Conservation (phyloP, 495 filamentous ascomycete genomes). For the Cercophora samala region DNA sequence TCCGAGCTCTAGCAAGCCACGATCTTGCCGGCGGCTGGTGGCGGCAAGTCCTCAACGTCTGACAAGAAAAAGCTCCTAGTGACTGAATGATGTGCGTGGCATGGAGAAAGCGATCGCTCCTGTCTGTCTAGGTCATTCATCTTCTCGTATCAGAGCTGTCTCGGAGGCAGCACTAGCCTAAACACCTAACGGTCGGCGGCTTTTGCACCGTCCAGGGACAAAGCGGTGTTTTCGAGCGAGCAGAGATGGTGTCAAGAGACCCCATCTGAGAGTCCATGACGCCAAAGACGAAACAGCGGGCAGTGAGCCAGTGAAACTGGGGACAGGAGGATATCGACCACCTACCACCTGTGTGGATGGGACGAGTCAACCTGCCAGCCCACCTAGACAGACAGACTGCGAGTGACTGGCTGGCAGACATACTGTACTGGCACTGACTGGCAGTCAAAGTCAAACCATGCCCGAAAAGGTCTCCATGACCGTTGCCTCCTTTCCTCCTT, state of each 20-base stretch:
- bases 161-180: neutral
- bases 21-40: neutral
- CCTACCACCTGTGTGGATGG: too few species aligned
- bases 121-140: neutral
- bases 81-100: neutral
- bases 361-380: neutral
- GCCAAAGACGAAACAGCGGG: neutral
- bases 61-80: neutral
- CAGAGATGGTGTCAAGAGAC: neutral
- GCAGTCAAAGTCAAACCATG: neutral
- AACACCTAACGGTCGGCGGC: neutral
- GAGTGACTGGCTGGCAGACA: neutral
- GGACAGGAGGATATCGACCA: neutral
- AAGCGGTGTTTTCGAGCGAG: neutral
- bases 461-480: neutral
- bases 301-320: neutral
- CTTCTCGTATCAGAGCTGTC: neutral
- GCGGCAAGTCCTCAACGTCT: neutral
- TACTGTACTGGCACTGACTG: neutral
- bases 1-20: neutral
- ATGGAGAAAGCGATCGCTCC: neutral
- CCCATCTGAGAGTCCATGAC: neutral
- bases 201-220: neutral
- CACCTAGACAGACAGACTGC: neutral
- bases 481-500: slow-evolving; percentile 9